Base-by-base conservation (phyloP, 2,329 filamentous ascomycete genomes). In the Capronia coronata region DNA sequence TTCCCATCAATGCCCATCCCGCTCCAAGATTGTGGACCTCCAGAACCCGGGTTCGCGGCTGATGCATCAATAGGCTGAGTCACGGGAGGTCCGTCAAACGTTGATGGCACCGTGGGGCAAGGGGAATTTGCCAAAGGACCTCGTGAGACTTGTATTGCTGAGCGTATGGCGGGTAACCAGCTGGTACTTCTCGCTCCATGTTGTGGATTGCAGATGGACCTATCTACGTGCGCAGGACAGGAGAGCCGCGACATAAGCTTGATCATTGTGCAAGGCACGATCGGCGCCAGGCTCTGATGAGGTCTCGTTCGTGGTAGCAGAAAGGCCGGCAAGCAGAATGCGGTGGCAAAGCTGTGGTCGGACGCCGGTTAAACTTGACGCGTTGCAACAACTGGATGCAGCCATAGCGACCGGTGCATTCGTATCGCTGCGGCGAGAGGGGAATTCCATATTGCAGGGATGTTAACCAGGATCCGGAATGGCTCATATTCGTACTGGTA, bases 201-300 rank as follows among this genome's bases (percentile, higher is more conserved):
- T 48, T 47, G 45, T 51, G 54, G 37, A 30, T 19, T 27, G 11
- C 21, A 9, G 22, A 19, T 11, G 18, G 45, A 30, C 54, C 54
- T 54, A 56, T 56, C 30, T 50, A 30, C 30, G 39, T 43, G 43
- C 39, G 40, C 21, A 13, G 47, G 45, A 16, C 19, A 45, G 41
- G 29, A 14, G 18, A 23, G 51, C 40, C 22, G 42, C 51, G 46
- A 49, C 35, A 56, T 54, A 54, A 51, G 54, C 48, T 51, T 40
- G 13, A 35, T 18, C 23, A 47, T 37, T 2, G 7, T 6, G 7
- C 34, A 9, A 18, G 18, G 34, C 34, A 27, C 3, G 29, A n/a
- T 32, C 3, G 45, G 47, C 42, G 22, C 35, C 48, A 44, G 52
- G 43, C 41, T 43, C 2, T 13, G 21, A 34, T 14, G 30, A 19